Evolutionary conservation across 106 monocot genomes (phyloP).

Genomic region (Triglochin maritima): DNA sequence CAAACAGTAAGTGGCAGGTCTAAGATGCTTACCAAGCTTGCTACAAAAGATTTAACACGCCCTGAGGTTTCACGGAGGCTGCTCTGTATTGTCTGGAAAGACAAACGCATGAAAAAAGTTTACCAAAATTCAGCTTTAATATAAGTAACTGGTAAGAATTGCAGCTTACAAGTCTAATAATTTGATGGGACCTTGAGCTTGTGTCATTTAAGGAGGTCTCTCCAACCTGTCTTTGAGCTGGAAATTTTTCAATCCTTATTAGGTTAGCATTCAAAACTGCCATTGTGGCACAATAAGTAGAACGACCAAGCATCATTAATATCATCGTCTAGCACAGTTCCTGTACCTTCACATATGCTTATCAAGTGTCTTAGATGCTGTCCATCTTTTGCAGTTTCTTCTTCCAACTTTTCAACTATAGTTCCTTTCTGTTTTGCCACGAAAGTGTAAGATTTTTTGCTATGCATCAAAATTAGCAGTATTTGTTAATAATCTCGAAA

Average conservation of each 20-base stretch:
- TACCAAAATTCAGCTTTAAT: neutral
- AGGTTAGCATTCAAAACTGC: neutral
- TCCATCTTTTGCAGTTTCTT: slow-evolving; percentile 68
- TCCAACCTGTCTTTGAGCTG: slow-evolving; percentile 92
- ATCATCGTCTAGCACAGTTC: neutral
- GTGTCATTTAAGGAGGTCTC: slow-evolving; percentile 93
- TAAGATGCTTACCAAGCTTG: slow-evolving; percentile 52
- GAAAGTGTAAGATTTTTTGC: neutral
- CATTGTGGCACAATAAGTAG: neutral
- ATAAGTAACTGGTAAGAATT: neutral
- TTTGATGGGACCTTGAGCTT: slow-evolving; percentile 98
- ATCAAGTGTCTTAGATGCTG: slow-evolving; percentile 76
- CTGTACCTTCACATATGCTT: slow-evolving; percentile 81
- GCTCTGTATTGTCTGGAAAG: slow-evolving; percentile 71
- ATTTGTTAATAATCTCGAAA: neutral
- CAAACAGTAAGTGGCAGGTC: neutral
- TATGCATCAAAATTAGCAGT: neutral
- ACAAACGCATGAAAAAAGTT: neutral
- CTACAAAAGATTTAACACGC: slow-evolving; percentile 90
- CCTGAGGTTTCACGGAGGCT: slow-evolving; percentile 61
- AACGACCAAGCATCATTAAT: neutral
- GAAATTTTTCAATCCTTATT: neutral
- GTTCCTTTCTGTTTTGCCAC: slow-evolving; percentile 68
- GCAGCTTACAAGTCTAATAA: slow-evolving; percentile 74
- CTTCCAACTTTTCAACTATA: slow-evolving; percentile 82